phyloP scores from a whole-genome alignment of 225 moss, liverwort and hornwort species.

The Marchantia paleacea region DNA sequence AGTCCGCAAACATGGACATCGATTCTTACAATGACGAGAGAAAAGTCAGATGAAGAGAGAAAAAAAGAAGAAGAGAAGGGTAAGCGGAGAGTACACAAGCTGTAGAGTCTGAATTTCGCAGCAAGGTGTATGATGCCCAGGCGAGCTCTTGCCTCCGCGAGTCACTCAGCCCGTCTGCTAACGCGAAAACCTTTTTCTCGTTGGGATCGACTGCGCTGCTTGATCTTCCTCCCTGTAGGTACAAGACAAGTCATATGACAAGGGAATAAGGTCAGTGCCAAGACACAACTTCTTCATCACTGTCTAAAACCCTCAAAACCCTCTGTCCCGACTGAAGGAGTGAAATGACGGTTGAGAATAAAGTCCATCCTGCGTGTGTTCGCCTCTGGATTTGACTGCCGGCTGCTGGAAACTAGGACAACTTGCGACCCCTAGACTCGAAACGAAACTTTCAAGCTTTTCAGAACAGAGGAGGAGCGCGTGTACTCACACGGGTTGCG shows the following conservation, averaged over 20 bases:
- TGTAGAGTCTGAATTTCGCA: conserved; percentile 38
- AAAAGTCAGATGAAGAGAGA: background rate
- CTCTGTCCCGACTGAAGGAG: no score
- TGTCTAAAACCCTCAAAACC: background rate
- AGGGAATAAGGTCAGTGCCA: background rate
- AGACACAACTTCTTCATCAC: background rate
- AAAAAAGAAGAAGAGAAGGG: background rate
- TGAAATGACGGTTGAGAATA: background rate
- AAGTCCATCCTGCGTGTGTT: background rate
- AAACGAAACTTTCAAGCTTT: background rate
- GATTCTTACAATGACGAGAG: background rate
- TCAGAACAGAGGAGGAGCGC: background rate
- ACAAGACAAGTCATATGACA: background rate
- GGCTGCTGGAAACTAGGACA: background rate
- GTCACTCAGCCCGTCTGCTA: conserved; percentile 33
- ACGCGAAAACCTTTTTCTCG: conserved; percentile 35
- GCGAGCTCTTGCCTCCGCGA: conserved; percentile 39
- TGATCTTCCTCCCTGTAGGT: background rate
- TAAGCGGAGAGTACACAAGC: conserved; percentile 29
- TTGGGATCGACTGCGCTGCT: background rate
- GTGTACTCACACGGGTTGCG: conserved; percentile 29
- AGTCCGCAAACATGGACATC: background rate
- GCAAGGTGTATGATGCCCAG: conserved; percentile 41
- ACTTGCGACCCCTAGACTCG: background rate
- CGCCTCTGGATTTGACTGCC: background rate